Conservation (phyloP, 495 filamentous ascomycete species). For the Penicillium atrosanguineum region DNA sequence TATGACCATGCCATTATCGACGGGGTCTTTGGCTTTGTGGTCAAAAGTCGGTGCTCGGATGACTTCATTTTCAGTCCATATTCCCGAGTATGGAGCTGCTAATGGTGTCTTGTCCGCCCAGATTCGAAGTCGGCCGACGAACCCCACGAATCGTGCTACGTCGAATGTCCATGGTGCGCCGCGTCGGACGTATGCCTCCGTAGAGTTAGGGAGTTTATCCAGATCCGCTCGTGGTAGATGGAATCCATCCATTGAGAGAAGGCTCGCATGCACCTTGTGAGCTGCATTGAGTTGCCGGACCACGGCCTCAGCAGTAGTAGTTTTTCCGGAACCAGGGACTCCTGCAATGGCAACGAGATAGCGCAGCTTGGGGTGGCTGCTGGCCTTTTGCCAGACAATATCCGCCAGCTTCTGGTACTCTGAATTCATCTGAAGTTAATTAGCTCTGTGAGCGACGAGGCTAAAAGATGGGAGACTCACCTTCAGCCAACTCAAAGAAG, state of each 20-base stretch:
- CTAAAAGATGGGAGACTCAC: neutral
- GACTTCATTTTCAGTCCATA: constrained; percentile 5
- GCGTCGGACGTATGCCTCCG: constrained; percentile 38
- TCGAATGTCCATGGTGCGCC: constrained; percentile 47
- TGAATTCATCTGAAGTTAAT: constrained; percentile 18
- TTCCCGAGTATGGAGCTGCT: neutral
- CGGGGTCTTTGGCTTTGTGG: constrained; percentile 40
- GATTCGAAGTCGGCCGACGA: constrained; percentile 20
- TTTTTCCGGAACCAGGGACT: constrained; percentile 48
- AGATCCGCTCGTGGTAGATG: constrained; percentile 36
- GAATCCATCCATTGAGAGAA: constrained; percentile 45
- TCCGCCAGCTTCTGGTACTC: constrained; percentile 26
- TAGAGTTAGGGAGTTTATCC: constrained; percentile 33
- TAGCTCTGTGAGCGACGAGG: neutral
- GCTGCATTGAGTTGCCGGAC: constrained; percentile 28
- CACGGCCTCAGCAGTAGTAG: constrained; percentile 41
- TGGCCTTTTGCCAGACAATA: constrained; percentile 22
- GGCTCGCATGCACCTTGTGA: constrained; percentile 17
- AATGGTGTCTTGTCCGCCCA: constrained; percentile 25
- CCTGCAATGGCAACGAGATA: constrained; percentile 44
- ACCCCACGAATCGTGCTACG: constrained; percentile 25
- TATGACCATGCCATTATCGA: constrained; percentile 34
- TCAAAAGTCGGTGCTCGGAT: constrained; percentile 38
- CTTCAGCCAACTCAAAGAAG: neutral
- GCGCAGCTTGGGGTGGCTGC: constrained; percentile 18